Evolutionary conservation across 345 rosid species (phyloP).

Genomic region (Arabis alpina): DNA sequence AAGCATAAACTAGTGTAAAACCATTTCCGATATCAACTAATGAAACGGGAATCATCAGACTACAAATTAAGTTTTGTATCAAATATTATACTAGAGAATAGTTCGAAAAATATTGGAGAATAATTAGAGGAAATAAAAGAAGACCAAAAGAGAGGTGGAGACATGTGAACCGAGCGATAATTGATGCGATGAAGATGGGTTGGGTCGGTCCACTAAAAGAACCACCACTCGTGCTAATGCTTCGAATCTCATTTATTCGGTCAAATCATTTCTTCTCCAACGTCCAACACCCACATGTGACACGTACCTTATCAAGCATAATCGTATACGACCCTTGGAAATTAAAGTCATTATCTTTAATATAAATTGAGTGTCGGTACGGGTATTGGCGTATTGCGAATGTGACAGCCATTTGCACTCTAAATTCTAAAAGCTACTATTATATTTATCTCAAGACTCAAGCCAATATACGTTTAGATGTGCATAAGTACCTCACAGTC

Average conservation of each 20-base stretch:
- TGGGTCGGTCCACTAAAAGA: slow-evolving; percentile 40
- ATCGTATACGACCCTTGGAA: slow-evolving; percentile 13
- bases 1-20: background rate
- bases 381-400: slow-evolving; percentile 18
- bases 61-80: background rate
- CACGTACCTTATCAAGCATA: slow-evolving; percentile 44
- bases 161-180: slow-evolving; percentile 39
- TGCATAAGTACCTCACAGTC: too few species aligned
- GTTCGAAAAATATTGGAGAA: slow-evolving; percentile 10
- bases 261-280: slow-evolving; percentile 42
- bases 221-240: slow-evolving; percentile 39
- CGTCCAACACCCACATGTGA: slow-evolving; percentile 46
- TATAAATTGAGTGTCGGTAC: slow-evolving; percentile 33
- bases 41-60: background rate
- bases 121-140: background rate
- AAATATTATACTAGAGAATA: background rate
- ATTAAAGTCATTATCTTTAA: slow-evolving; percentile 15
- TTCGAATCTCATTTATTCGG: slow-evolving; percentile 41
- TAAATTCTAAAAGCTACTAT: background rate
- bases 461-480: too few species aligned
- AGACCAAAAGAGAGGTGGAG: slow-evolving; percentile 28
- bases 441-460: background rate
- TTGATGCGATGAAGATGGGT: slow-evolving; percentile 38
- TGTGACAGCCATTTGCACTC: slow-evolving; percentile 38
- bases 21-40: background rate